Base-by-base conservation (phyloP, 202 grass and related monocot species). In the Bolboschoenoplectus hybrid region DNA sequence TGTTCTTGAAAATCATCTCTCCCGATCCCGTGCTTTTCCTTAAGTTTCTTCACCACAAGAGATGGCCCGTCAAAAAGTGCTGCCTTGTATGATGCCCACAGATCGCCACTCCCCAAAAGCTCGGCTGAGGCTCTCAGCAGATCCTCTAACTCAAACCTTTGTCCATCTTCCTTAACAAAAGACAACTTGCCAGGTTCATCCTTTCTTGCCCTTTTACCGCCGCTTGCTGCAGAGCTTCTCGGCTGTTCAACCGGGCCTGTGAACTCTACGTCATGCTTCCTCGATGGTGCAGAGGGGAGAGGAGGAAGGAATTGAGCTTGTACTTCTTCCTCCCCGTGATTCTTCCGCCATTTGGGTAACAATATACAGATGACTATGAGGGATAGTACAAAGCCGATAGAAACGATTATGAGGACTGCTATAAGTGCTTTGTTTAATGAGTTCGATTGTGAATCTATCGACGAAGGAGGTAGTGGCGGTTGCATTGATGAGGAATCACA, bases 1-100 rank as follows among this genome's bases (percentile, higher is more conserved):
- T 98, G 96, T 87, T 98, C 96, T 7, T 88, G 63, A 89, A 98
- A 95, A 80, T 92, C 93, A 61, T 82, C 80, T 43, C 91, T 83
- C 7, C 86, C 90, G n/a, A 85, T 89, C 39, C 90, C 90, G 39
- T 91, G 93, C 90, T 93, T 98, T 72, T 91, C 86, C 84, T 85
- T 98, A 80, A 95, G 94, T 74, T 91, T 85, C 91, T 98, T 98
- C 89, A 95, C 96, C 82, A 95, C 96, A 68, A 95, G 77, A 40
- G 90, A 52, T 1, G 75, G 88, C 0, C 91, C 96, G 7, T 92
- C 89, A 5, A 88, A 6, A 40, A 91, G 85, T 2, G 82, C 87
- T n/a, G 93, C 93, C 93, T 94, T 98, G 90, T 98, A 98, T 17
- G 96, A 95, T n/a, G 93, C 89, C 38, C 96, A 93, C 63, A 98